Evolutionary conservation across 139 green algal species (phyloP).

Genomic region (Chlorella ohadii): DNA sequence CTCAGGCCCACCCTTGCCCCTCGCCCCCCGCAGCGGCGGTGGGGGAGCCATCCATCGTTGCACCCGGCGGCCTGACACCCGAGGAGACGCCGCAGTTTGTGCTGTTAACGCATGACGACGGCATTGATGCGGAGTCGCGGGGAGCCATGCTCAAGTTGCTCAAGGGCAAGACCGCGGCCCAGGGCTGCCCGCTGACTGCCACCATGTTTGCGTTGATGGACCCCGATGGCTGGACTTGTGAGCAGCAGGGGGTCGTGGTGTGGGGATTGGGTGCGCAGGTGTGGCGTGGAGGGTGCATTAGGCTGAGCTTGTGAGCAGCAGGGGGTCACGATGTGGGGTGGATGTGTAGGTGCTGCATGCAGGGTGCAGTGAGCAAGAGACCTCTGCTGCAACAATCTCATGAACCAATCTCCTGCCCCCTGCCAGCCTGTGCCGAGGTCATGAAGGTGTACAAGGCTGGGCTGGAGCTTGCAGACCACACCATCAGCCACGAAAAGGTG

Average conservation of each 20-base stretch:
- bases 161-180: neutral
- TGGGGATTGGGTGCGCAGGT: too few species aligned
- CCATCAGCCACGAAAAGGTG: slow-evolving; percentile 8
- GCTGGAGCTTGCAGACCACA: slow-evolving; percentile 15
- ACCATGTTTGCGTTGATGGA: slow-evolving; percentile 12
- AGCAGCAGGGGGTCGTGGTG: neutral
- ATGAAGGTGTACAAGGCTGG: slow-evolving; percentile 13
- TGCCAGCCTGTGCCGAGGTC: slow-evolving; percentile 18
- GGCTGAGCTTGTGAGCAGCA: slow-evolving; percentile 3
- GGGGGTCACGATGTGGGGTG: too few species aligned
- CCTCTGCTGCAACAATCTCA: too few species aligned
- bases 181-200: slow-evolving; percentile 18
- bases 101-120: slow-evolving; percentile 23
- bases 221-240: slow-evolving; percentile 6
- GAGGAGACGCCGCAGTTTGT: slow-evolving; percentile 16
- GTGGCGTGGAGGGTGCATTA: too few species aligned
- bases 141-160: neutral
- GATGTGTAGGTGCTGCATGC: too few species aligned
- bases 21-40: neutral
- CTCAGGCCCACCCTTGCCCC: too few species aligned
- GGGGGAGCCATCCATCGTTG: neutral
- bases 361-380: too few species aligned
- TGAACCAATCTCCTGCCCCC: too few species aligned
- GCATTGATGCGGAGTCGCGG: slow-evolving; percentile 4
- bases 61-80: neutral